phyloP scores from a whole-genome alignment of 164 flowering plant genomes.

The Santalum album region DNA sequence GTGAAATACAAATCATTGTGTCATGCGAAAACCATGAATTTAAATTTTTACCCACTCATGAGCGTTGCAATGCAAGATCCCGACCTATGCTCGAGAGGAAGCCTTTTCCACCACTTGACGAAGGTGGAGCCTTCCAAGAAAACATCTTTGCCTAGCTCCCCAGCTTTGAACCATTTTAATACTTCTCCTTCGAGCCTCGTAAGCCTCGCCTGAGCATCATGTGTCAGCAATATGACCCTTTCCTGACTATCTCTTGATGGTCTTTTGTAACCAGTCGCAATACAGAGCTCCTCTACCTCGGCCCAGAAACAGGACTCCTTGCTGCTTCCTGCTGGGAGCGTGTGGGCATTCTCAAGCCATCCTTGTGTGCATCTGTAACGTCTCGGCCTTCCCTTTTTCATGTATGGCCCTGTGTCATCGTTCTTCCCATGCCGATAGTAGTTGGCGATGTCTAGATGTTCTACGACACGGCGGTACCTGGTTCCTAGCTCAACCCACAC shows the following conservation, averaged over 20 bases:
- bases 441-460: conserved; percentile 85
- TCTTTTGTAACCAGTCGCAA: conserved; percentile 1
- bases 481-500: conserved; percentile 65
- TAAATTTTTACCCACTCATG: background rate
- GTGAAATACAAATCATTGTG: too few relatives aligned
- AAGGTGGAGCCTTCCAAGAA: conserved; percentile 53
- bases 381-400: conserved; percentile 51
- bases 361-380: conserved; percentile 60
- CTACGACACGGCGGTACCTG: conserved; percentile 46
- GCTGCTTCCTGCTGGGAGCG: conserved; percentile 9
- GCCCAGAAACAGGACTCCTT: conserved; percentile 64
- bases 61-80: conserved; percentile 22
- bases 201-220: conserved; percentile 21
- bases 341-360: conserved; percentile 47
- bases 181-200: conserved; percentile 23
- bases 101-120: conserved; percentile 57
- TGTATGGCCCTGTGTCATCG: conserved; percentile 62
- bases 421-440: conserved; percentile 64
- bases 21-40: too few relatives aligned
- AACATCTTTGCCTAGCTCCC: conserved; percentile 28
- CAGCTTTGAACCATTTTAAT: conserved; percentile 16
- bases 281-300: conserved; percentile 50
- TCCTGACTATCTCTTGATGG: conserved; percentile 11
- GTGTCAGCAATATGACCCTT: background rate
- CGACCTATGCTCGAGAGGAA: conserved; percentile 29